Percentiles rank a stretch among this genome's conserved stretches.
Evolutionary conservation across 2,329 filamentous ascomycete genomes (phyloP).

Genomic region (Botrytis galanthina): DNA sequence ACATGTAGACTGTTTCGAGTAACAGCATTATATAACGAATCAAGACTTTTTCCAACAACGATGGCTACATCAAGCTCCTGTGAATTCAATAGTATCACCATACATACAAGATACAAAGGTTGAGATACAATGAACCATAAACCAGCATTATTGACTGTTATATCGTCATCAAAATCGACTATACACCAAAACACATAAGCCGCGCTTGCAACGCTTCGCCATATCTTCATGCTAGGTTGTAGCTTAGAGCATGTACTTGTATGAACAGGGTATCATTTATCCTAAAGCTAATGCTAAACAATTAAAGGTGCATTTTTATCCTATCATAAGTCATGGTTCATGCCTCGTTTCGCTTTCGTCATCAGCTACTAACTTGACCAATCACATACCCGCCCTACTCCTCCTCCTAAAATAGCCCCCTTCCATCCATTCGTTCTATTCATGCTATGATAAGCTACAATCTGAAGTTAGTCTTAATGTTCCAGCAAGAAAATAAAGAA

Average conservation of each 20-base stretch:
- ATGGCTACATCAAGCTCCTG: not conserved
- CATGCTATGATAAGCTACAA: conserved; percentile 26
- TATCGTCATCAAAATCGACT: not conserved
- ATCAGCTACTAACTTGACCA: not conserved
- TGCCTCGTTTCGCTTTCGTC: conserved; percentile 8
- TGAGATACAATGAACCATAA: not conserved
- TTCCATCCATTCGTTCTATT: not conserved
- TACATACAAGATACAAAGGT: not conserved
- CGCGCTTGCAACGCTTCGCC: not conserved
- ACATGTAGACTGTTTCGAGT: not conserved
- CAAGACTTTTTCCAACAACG: not conserved
- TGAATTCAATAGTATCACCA: not conserved
- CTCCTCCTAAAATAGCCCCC: not conserved
- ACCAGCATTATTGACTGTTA: too few relatives aligned
- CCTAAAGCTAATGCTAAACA: conserved; percentile 14
- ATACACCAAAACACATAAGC: not conserved
- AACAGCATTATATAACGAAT: not conserved
- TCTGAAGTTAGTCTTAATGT: not conserved
- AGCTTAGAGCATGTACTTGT: not conserved
- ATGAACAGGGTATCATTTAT: conserved; percentile 21
- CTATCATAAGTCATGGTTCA: conserved; percentile 17
- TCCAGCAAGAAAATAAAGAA: not conserved
- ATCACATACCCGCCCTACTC: not conserved
- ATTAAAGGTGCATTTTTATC: conserved; percentile 1
- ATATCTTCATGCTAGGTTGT: not conserved